phyloP scores from a whole-genome alignment of 306 rosid species.

The Rosa persica region DNA sequence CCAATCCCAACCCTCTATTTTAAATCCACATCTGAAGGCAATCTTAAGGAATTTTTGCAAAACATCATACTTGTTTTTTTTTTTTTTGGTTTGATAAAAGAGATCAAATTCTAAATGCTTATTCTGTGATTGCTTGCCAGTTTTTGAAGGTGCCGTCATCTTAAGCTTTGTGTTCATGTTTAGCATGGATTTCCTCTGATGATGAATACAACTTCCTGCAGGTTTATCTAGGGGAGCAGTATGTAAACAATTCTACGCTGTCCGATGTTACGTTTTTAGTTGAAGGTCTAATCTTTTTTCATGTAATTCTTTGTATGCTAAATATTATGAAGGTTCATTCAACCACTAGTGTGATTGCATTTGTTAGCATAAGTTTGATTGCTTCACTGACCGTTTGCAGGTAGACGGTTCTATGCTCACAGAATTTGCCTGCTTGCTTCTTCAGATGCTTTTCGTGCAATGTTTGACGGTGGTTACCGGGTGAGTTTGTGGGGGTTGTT shows the following conservation, averaged over 20 bases:
- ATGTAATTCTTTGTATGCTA: background rate
- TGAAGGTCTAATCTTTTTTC: constrained; percentile 63
- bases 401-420: constrained; percentile 90
- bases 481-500: constrained; percentile 44
- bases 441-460: constrained; percentile 96
- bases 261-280: constrained; percentile 95
- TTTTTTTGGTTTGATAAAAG: too few species aligned
- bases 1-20: background rate
- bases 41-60: background rate
- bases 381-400: constrained; percentile 48
- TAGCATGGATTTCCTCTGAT: constrained; percentile 15
- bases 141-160: background rate
- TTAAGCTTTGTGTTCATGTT: constrained; percentile 13
- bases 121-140: background rate
- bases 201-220: constrained; percentile 44
- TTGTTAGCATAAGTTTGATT: constrained; percentile 14
- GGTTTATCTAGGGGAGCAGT: constrained; percentile 95
- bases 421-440: constrained; percentile 95
- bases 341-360: background rate
- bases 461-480: constrained; percentile 99
- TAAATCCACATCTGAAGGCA: background rate
- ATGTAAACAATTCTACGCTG: constrained; percentile 73
- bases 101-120: background rate
- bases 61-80: background rate
- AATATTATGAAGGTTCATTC: background rate